A percentile compares a stretch with the other conserved stretches of the same genome.
phyloP scores from a whole-genome alignment of 2,329 filamentous ascomycete genomes.

The Calonectria naviculata region DNA sequence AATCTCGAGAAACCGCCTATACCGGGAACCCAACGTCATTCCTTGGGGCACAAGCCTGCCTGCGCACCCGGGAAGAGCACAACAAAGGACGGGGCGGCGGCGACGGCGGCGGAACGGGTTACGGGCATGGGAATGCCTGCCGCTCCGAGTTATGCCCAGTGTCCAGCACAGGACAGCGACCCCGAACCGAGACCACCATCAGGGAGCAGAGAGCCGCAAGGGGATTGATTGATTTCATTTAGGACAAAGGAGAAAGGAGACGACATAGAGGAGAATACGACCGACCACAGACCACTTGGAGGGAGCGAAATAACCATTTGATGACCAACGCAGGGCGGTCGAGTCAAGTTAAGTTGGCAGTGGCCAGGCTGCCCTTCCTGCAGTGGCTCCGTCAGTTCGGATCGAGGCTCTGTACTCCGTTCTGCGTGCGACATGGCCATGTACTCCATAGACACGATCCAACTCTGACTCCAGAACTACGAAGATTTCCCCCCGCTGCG shows the following conservation, averaged over 20 bases:
- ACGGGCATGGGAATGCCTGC: constrained; percentile 36
- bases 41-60: constrained; percentile 27
- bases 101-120: constrained; percentile 17
- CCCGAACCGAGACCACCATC: constrained; percentile 29
- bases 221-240: background rate
- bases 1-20: background rate
- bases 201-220: constrained; percentile 18
- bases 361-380: background rate
- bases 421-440: constrained; percentile 5
- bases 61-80: constrained; percentile 27
- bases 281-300: constrained; percentile 15
- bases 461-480: background rate
- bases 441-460: background rate
- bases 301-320: constrained; percentile 9
- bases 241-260: constrained; percentile 6
- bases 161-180: constrained; percentile 31
- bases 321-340: constrained; percentile 16
- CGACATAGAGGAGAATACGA: constrained; percentile 3
- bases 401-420: constrained; percentile 9
- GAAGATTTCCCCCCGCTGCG: constrained; percentile 11
- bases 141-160: constrained; percentile 29
- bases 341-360: constrained; percentile 12
- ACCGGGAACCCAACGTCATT: constrained; percentile 34
- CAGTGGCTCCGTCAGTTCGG: constrained; percentile 4
- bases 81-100: constrained; percentile 29